Base-by-base conservation (phyloP, 192 early-diverging fungal species). In the Coemansia sp. region DNA sequence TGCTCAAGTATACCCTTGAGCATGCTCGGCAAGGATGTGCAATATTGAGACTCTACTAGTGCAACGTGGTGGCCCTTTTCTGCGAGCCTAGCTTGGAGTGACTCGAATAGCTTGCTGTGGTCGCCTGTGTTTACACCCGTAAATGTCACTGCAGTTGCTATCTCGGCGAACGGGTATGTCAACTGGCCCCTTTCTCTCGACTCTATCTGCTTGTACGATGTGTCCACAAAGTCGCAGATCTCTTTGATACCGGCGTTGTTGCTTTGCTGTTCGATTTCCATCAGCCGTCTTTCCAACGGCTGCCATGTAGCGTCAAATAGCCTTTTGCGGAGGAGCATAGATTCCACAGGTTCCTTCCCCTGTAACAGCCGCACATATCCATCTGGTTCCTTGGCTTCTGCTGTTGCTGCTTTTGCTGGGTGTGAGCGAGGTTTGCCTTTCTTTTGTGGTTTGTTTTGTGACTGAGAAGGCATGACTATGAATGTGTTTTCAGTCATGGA, bases 61-160 rank as follows among this genome's bases (percentile, higher is more conserved):
- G 85, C 88, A 3, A 90, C 88, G 53, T 83, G 71, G 57, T 86
- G 71, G 1, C 67, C 64, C 1, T 38, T 58, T 6, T 42, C 38
- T 2, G 6, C 41, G 50, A 84, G 70, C 50, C 68, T 67, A 61
- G n/a, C 52, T 44, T 84, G 82, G 20, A 94, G 83, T 56, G 87
- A 84, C 50, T 70, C 65, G 58, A 92, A 94, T 10, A 91, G 79
- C 23, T 83, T 77, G 55, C 84, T 85, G 41, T 94, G 89, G 67
- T 94, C 92, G 29, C 87, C 85, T 1, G 84, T 87, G 60, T 94
- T 94, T 19, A 66, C 75, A 60, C 88, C 88, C 0, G 88, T 84
- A 75, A 91, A 90, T 2, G 88, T 81, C 2, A 93, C 72, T 3
- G 84, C 91, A 17, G 91, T 85, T 0, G 91, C 85, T 31, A 91